Evolutionary conservation across 768 basidiomycete genomes (phyloP), one percentile per base, ranked within the genome.

Genomic region (Mrakia frigida): DNA sequence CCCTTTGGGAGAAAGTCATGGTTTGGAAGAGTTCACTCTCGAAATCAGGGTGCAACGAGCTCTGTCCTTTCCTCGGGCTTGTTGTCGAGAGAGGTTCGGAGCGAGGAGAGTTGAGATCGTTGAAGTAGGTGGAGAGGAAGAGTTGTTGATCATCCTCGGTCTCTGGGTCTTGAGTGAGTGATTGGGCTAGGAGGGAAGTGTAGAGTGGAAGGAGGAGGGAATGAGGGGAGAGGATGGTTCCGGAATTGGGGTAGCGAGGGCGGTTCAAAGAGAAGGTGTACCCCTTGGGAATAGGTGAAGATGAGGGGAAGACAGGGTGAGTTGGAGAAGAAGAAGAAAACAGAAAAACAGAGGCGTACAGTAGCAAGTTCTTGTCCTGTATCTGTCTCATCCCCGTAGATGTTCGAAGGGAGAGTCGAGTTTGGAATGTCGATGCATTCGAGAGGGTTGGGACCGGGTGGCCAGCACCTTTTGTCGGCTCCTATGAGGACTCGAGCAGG

Each of bases 401-500:
- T 31, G 0, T 28, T 18, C 1, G 23, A 23, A 3, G 73, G 73
- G 6, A 74, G 65, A 25, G 63, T 63, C 0, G 31, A 35, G 11
- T 31, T 6, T 14, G 74, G 74, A 10, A 74, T 52, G 37, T 74
- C 50, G 50, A 18, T 9, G 65, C 63, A 74, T 31, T 74, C 74
- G 21, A n/a, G 41, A 25, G 63, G 63, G 52, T 74, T 37, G 31
- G 31, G 63, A 6, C 65, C 39, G 9, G 74, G 63, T 14, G 74
- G 74, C 65, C 74, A 74, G 50, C 65, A 68, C 0, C 65, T 9
- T 52, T 74, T 74, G 35, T 74, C 74, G 5, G 74, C 74, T 14
- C 74, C 74, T 0, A 74, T 25, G 46, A 74, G 25, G 46, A 74
- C 56, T 6, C 16, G 50, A 18, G 52, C 23, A 5, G 70, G 53